Evolutionary conservation across 805 yeast genomes (phyloP), one percentile per base, ranked within the genome.

Genomic region (Pichia cabralensis): DNA sequence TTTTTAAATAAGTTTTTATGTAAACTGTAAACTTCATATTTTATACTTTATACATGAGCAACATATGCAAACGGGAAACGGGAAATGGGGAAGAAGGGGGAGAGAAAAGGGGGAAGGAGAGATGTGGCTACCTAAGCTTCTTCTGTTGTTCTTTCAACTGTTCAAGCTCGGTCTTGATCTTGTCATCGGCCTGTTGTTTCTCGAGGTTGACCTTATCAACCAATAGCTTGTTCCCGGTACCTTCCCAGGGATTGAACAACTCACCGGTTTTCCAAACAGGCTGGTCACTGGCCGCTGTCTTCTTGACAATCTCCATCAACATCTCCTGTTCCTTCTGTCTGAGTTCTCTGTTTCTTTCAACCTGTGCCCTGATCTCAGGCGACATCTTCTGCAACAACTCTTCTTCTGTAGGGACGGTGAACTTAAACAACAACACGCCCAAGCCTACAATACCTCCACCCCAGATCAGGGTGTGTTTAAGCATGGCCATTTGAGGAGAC

Each of bases 201-300:
- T 71, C 73, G 41, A 67, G 67, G 29, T 56, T 52, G 41, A 69
- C 70, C 35, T 65, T 62, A 30, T 50, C 47, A 18, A 59, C 67
- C 50, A 46, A 60, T 53, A 50, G 54, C 39, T 48, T 56, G 46
- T 39, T 66, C 15, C 61, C 53, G 5, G 52, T 39, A 10, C 49
- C 45, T 35, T 70, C 89, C 70, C 81, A 80, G 0, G 94, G 92
- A 1, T 79, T 69, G 28, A 63, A 60, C 25, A 82, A 68, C 1
- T 74, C 62, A 0, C 88, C 94, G 0, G 94, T 75, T 52, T 71
- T 78, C 94, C 94, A 82, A 31, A 81, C 74, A 0, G 94, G 94
- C 36, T 80, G 85, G 44, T 76, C 66, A 12, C 85, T 76, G 1
- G 69, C 65, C 3, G 84, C 58, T 0, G 92, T 80, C 41, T 68